Evolutionary conservation across 2,329 filamentous ascomycete species (phyloP).

Genomic region (Lecanoromycetidae sp.): DNA sequence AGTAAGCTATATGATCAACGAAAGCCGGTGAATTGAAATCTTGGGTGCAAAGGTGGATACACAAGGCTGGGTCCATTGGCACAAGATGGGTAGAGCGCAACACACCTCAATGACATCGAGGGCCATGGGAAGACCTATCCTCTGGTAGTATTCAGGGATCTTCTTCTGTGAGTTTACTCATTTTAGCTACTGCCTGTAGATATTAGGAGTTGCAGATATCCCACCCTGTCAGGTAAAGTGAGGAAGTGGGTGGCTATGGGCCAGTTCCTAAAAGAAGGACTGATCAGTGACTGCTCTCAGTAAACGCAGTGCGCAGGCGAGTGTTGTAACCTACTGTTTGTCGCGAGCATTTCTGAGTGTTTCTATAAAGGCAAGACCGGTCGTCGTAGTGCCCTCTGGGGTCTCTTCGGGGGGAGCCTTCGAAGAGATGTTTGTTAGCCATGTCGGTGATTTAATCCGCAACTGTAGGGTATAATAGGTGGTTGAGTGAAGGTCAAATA

Average conservation of each 20-base stretch:
- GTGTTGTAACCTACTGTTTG: constrained; percentile 53
- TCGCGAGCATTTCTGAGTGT: constrained; percentile 65
- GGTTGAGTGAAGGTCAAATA: constrained; percentile 6
- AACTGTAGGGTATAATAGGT: neutral
- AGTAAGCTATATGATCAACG: too few relatives aligned
- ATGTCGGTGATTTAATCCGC: constrained; percentile 1
- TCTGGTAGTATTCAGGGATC: constrained; percentile 65
- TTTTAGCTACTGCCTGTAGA: constrained; percentile 2
- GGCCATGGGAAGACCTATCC: constrained; percentile 66
- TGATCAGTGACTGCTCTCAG: constrained; percentile 1
- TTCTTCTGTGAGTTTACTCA: constrained; percentile 33
- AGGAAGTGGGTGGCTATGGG: constrained; percentile 65
- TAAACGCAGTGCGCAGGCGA: neutral
- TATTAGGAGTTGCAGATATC: constrained; percentile 17
- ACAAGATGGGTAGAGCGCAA: too few relatives aligned
- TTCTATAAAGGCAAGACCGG: constrained; percentile 61
- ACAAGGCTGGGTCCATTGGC: too few relatives aligned
- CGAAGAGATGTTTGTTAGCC: constrained; percentile 9
- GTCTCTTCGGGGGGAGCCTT: constrained; percentile 38
- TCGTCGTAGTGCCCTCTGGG: constrained; percentile 54
- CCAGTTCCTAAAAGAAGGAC: constrained; percentile 13
- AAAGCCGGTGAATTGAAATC: neutral
- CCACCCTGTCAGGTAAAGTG: constrained; percentile 49
- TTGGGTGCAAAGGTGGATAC: neutral
- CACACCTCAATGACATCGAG: constrained; percentile 59